These are phyloP conservation scores for Sclerotinia borealis DNA, from an alignment of 2,329 filamentous ascomycete species.

Conservation along the genomic window DNA sequence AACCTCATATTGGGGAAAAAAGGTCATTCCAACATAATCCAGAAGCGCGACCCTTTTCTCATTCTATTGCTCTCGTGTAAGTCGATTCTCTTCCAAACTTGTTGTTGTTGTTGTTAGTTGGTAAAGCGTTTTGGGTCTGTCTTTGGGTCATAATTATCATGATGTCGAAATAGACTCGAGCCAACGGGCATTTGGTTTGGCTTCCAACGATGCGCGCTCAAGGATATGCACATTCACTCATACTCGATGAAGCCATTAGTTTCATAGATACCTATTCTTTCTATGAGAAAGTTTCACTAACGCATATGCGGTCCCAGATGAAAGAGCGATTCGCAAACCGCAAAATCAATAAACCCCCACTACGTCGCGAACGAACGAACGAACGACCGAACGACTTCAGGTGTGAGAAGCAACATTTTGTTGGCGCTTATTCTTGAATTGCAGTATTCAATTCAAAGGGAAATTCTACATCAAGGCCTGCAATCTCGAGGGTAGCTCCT, in stretches of 20 bases:
- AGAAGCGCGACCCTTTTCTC: not conserved
- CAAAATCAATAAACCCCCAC: not conserved
- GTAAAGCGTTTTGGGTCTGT: not conserved
- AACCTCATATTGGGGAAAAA: not conserved
- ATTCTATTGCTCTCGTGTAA: not conserved
- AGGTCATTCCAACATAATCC: not conserved
- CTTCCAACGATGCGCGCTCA: conserved; percentile 3
- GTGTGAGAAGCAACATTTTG: not conserved
- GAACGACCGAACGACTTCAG: not conserved
- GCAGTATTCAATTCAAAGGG: not conserved
- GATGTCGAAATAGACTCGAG: conserved; percentile 6
- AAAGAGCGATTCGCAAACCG: not conserved
- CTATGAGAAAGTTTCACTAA: conserved; percentile 2
- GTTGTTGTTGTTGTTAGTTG: not conserved
- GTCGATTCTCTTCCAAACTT: not conserved
- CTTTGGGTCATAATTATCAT: not conserved
- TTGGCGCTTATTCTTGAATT: conserved; percentile 6
- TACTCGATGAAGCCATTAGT: not conserved
- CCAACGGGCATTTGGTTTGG: not conserved
- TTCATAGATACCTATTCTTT: not conserved
- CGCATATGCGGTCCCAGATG: not conserved
- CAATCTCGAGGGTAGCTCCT: not conserved
- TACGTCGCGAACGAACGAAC: not conserved
- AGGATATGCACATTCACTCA: not conserved
- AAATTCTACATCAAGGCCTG: not conserved